phyloP scores from a whole-genome alignment of 2,329 filamentous ascomycete genomes.

The Calonectria pauciramosa region DNA sequence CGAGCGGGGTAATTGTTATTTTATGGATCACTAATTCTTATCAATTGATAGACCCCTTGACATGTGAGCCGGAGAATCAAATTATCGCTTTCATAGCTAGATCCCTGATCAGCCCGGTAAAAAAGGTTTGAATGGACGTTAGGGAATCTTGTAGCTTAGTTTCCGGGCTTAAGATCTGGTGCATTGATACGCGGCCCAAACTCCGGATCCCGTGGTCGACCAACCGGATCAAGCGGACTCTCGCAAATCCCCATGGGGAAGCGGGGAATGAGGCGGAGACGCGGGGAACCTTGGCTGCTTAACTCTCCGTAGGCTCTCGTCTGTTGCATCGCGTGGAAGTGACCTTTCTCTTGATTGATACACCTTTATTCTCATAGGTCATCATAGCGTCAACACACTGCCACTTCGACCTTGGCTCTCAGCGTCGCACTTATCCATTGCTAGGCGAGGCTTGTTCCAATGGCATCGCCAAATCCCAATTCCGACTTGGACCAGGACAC shows the following conservation, averaged over 20 bases:
- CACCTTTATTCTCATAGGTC: not conserved
- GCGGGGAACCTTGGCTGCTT: not conserved
- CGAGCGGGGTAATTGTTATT: not conserved
- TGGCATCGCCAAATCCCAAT: conserved; percentile 13
- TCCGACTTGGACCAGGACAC: not conserved
- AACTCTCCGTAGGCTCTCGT: not conserved
- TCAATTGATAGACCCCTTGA: not conserved
- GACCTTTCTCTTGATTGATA: not conserved
- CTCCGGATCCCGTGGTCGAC: not conserved
- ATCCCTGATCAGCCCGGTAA: not conserved
- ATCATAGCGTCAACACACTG: not conserved
- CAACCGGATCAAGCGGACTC: not conserved
- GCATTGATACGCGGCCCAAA: not conserved
- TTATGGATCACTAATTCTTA: not conserved
- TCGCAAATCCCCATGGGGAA: not conserved
- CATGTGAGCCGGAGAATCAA: not conserved
- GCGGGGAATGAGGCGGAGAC: not conserved
- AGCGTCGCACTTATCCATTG: not conserved
- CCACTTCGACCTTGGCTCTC: not conserved
- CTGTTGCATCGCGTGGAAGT: not conserved
- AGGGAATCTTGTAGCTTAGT: not conserved
- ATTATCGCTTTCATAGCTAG: not conserved
- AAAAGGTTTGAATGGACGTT: not conserved
- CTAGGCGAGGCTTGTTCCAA: not conserved
- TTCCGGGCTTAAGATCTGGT: not conserved